These are phyloP conservation scores for Gentiana macrophylla DNA, from an alignment of 257 asterid genomes.

Conservation along the genomic window DNA sequence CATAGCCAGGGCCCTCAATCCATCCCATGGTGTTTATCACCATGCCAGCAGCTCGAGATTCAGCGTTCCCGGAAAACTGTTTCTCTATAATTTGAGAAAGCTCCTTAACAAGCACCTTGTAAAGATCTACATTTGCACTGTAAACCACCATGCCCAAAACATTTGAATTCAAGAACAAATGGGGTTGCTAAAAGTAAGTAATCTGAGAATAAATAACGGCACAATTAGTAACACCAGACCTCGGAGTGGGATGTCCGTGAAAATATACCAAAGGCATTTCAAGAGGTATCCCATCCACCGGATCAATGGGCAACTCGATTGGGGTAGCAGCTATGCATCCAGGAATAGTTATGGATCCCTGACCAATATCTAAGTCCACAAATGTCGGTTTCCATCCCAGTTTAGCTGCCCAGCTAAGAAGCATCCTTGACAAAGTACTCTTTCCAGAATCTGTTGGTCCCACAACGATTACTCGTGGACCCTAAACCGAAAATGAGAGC, in stretches of 20 bases:
- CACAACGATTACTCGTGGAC: constrained; percentile 93
- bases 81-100: constrained; percentile 76
- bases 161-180: not conserved
- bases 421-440: constrained; percentile 93
- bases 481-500: constrained; percentile 37
- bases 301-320: constrained; percentile 86
- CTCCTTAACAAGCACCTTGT: constrained; percentile 85
- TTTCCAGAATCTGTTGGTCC: constrained; percentile 99
- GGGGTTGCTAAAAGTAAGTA: not conserved
- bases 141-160: constrained; percentile 21
- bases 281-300: constrained; percentile 96
- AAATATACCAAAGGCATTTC: constrained; percentile 97
- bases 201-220: not conserved
- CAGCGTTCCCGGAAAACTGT: constrained; percentile 75
- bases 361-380: constrained; percentile 97
- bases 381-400: constrained; percentile 99
- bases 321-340: constrained; percentile 97
- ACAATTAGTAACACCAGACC: constrained; percentile 20
- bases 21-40: constrained; percentile 97
- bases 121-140: constrained; percentile 84
- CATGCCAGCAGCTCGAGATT: constrained; percentile 96
- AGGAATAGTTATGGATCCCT: constrained; percentile 92
- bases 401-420: constrained; percentile 99
- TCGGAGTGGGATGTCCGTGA: constrained; percentile 83
- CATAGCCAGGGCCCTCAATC: constrained; percentile 95